Evolutionary conservation across 257 asterid genomes (phyloP).

Genomic region (Jaltomata sinuosa): DNA sequence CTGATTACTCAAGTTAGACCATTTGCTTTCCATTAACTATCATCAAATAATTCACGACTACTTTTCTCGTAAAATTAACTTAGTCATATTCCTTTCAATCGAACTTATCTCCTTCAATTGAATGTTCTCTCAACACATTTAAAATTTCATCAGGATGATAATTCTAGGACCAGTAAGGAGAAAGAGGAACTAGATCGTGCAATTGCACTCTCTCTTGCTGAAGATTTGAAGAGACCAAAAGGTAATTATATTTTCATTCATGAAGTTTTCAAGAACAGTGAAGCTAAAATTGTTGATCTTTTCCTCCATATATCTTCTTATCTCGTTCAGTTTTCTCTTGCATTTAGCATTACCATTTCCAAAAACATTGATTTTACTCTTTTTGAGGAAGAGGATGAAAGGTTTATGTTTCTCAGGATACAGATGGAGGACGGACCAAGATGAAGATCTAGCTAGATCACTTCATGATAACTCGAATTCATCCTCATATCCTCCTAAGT

Average conservation of each 20-base stretch:
- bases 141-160: slow-evolving; percentile 46
- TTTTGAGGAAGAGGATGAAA: background rate
- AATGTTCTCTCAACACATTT: background rate
- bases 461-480: slow-evolving; percentile 36
- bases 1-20: background rate
- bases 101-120: background rate
- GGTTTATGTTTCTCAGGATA: slow-evolving; percentile 36
- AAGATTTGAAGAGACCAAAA: slow-evolving; percentile 56
- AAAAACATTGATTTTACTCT: background rate
- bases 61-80: background rate
- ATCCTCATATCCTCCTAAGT: slow-evolving; percentile 9
- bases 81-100: background rate
- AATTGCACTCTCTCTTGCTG: slow-evolving; percentile 73
- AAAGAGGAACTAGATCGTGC: slow-evolving; percentile 90
- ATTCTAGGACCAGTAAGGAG: slow-evolving; percentile 42
- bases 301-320: background rate
- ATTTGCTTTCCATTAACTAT: background rate
- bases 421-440: slow-evolving; percentile 40
- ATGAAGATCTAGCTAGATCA: slow-evolving; percentile 46
- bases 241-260: slow-evolving; percentile 29
- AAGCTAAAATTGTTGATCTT: background rate
- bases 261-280: background rate
- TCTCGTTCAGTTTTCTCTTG: background rate
- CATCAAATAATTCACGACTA: background rate
- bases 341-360: background rate